Percentiles rank a stretch among this genome's conserved stretches.
Conservation (phyloP, 306 rosid genomes). For the Castanopsis chinensis region DNA sequence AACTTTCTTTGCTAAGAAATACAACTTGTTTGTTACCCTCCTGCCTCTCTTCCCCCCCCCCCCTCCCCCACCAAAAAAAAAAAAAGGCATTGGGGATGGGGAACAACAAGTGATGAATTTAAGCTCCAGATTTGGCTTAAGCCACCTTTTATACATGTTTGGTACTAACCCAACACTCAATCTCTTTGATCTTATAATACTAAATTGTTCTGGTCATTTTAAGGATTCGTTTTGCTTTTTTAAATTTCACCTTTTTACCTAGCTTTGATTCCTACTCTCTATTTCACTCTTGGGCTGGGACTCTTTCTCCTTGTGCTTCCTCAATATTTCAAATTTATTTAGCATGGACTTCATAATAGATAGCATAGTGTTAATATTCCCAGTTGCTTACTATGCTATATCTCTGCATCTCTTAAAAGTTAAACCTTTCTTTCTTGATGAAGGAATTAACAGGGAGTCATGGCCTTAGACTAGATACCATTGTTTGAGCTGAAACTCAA, state of each 20-base stretch:
- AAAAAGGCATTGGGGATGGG: no score
- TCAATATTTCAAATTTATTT: not conserved
- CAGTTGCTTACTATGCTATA: not conserved
- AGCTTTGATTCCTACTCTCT: not conserved
- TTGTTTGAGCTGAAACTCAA: not conserved
- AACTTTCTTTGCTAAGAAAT: no score
- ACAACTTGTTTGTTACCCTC: not conserved
- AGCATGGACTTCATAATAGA: not conserved
- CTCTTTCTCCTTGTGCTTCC: not conserved
- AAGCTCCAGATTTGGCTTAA: no score
- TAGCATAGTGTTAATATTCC: not conserved
- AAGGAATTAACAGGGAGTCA: not conserved
- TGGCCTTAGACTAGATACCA: not conserved
- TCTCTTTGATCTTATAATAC: not conserved
- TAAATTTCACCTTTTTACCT: not conserved
- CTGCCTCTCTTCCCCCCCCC: not conserved
- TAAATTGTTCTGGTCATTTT: not conserved
- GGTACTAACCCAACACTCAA: not conserved
- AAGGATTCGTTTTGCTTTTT: not conserved
- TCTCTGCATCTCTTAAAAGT: not conserved
- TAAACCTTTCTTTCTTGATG: not conserved
- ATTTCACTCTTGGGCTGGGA: not conserved
- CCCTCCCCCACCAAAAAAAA: no score
- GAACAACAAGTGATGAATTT: no score
- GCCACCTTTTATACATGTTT: not conserved